phyloP scores from a whole-genome alignment of 768 basidiomycete genomes.

The Lentinula sp. region DNA sequence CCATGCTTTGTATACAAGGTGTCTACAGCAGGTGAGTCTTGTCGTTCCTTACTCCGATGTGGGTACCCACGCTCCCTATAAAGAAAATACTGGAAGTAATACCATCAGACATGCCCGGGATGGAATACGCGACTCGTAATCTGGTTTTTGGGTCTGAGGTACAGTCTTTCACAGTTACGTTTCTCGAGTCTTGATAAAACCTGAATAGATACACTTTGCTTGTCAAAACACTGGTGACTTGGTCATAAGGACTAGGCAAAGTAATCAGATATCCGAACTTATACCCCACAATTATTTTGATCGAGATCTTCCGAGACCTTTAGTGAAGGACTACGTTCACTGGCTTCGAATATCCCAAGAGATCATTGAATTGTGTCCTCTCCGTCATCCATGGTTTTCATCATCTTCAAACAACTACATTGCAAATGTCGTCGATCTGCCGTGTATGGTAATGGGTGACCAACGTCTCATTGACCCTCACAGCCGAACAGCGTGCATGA shows the following conservation, averaged over 20 bases:
- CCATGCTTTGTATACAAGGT: conserved; percentile 25
- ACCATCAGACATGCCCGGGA: conserved; percentile 24
- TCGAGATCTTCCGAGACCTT: conserved; percentile 17
- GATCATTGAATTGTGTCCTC: conserved; percentile 21
- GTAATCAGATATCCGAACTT: conserved; percentile 21
- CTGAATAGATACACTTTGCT: conserved; percentile 24
- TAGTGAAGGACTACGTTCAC: conserved; percentile 19
- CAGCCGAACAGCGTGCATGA: conserved; percentile 20
- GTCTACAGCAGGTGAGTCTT: conserved; percentile 30
- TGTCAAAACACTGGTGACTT: conserved; percentile 13
- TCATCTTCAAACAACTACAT: conserved; percentile 20
- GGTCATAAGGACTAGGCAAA: conserved; percentile 16
- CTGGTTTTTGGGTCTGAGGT: conserved; percentile 17
- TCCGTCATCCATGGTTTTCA: conserved; percentile 16
- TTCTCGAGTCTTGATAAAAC: no score
- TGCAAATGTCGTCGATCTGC: conserved; percentile 7
- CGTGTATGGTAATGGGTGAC: neutral
- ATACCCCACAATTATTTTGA: conserved; percentile 22
- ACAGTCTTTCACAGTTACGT: neutral
- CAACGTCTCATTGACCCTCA: conserved; percentile 18
- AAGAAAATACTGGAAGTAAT: conserved; percentile 24
- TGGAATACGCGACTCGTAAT: conserved; percentile 20
- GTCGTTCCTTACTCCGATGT: neutral
- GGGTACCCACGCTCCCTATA: neutral
- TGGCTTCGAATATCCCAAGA: conserved; percentile 22